A percentile compares a stretch with the other conserved stretches of the same genome.
phyloP scores from a whole-genome alignment of 179 eudicot genomes.

The Nepenthes alata region DNA sequence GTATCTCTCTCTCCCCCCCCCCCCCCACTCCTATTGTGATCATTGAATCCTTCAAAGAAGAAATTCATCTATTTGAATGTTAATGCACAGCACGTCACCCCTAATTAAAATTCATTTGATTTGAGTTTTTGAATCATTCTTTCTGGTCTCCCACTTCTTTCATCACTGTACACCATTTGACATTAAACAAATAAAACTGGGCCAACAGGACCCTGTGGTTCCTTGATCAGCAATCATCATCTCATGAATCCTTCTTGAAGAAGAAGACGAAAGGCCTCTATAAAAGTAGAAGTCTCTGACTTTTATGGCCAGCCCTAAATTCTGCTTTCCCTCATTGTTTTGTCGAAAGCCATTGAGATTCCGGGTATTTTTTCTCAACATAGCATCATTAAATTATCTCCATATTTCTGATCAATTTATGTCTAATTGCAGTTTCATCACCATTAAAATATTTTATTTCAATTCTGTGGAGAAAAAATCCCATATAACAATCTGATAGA shows the following conservation, averaged over 20 bases:
- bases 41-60: neutral
- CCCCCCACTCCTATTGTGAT: neutral
- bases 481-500: too few relatives aligned
- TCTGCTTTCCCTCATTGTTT: constrained; percentile 23
- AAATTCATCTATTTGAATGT: neutral
- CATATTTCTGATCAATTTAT: too few relatives aligned
- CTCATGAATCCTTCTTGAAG: constrained; percentile 2
- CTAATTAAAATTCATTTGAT: neutral
- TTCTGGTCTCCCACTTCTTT: neutral
- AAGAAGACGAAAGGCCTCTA: constrained; percentile 3
- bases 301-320: constrained; percentile 26
- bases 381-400: too few relatives aligned
- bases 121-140: neutral
- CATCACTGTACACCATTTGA: neutral
- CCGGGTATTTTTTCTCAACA: constrained; percentile 13
- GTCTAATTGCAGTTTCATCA: too few relatives aligned
- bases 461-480: too few relatives aligned
- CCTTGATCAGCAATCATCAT: neutral
- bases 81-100: too few relatives aligned
- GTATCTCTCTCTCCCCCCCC: neutral
- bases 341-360: constrained; percentile 22
- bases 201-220: neutral
- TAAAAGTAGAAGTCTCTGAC: constrained; percentile 9
- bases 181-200: neutral
- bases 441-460: too few relatives aligned